phyloP scores from a whole-genome alignment of 2,329 filamentous ascomycete species.

The Ophiostoma montium region DNA sequence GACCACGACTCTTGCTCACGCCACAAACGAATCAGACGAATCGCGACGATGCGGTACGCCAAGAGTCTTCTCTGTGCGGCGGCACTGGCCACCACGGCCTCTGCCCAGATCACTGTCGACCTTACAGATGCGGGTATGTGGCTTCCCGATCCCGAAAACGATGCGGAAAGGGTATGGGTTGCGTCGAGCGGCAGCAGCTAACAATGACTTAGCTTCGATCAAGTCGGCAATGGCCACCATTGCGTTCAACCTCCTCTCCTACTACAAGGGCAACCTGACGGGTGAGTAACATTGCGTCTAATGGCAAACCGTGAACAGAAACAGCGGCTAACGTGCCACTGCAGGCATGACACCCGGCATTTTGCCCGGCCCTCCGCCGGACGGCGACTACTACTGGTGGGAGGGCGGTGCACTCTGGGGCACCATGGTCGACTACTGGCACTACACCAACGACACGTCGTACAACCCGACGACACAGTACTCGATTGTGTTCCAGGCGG shows the following conservation, averaged over 20 bases:
- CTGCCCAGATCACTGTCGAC: slow-evolving; percentile 11
- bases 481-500: slow-evolving; percentile 29
- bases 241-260: slow-evolving; percentile 35
- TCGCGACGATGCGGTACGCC: slow-evolving; percentile 1
- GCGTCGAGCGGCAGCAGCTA: neutral
- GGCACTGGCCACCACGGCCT: slow-evolving; percentile 8
- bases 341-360: slow-evolving; percentile 16
- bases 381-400: slow-evolving; percentile 25
- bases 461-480: slow-evolving; percentile 31
- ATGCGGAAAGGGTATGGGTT: neutral
- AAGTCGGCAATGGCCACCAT: slow-evolving; percentile 30
- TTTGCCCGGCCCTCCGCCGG: slow-evolving; percentile 19
- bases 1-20: neutral
- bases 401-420: slow-evolving; percentile 20
- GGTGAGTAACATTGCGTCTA: slow-evolving; percentile 5
- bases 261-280: slow-evolving; percentile 34
- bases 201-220: slow-evolving; percentile 28
- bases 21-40: neutral
- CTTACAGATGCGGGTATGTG: slow-evolving; percentile 8
- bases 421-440: slow-evolving; percentile 26
- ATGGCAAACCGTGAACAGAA: neutral
- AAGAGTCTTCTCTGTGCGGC: slow-evolving; percentile 9
- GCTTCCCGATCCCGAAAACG: neutral
- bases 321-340: neutral
- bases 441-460: slow-evolving; percentile 31